Evolutionary conservation across 2,329 filamentous ascomycete species (phyloP).

Genomic region (Fusarium lateritium): DNA sequence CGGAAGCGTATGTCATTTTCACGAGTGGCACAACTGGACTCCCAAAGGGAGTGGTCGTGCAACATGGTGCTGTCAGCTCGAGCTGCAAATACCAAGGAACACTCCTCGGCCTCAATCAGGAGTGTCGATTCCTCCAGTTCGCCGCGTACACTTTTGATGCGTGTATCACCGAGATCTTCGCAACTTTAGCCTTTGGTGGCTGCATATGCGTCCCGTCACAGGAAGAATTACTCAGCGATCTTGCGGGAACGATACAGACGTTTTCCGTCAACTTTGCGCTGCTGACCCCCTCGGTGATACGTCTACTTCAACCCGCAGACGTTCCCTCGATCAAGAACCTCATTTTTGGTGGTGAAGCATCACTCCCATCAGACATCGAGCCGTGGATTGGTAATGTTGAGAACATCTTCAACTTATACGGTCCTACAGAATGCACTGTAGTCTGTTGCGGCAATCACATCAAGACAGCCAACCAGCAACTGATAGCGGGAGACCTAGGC

Average conservation of each 20-base stretch:
- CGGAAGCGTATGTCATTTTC: slow-evolving; percentile 6
- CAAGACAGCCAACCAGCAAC: background rate
- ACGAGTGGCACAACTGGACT: slow-evolving; percentile 4
- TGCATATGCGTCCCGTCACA: slow-evolving; percentile 10
- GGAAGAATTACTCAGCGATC: slow-evolving; percentile 1
- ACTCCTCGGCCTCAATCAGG: background rate
- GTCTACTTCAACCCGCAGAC: background rate
- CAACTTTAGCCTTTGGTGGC: background rate
- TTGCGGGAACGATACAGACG: slow-evolving; percentile 3
- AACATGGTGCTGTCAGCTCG: slow-evolving; percentile 13
- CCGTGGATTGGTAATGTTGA: slow-evolving; percentile 4
- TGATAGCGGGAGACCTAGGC: slow-evolving; percentile 2
- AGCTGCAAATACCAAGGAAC: slow-evolving; percentile 2
- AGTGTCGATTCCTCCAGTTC: slow-evolving; percentile 6
- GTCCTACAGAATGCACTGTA: slow-evolving; percentile 14
- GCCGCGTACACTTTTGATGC: slow-evolving; percentile 1
- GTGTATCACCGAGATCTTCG: background rate
- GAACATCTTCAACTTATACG: slow-evolving; percentile 2
- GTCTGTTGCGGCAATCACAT: slow-evolving; percentile 3
- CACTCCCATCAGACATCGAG: slow-evolving; percentile 3
- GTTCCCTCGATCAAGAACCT: slow-evolving; percentile 1
- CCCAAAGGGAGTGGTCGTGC: slow-evolving; percentile 1
- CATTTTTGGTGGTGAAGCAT: slow-evolving; percentile 7
- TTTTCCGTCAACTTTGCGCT: slow-evolving; percentile 1
- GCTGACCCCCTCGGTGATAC: slow-evolving; percentile 4